Conservation (phyloP, 2,329 filamentous ascomycete genomes). For the Elsinoe necatrix region DNA sequence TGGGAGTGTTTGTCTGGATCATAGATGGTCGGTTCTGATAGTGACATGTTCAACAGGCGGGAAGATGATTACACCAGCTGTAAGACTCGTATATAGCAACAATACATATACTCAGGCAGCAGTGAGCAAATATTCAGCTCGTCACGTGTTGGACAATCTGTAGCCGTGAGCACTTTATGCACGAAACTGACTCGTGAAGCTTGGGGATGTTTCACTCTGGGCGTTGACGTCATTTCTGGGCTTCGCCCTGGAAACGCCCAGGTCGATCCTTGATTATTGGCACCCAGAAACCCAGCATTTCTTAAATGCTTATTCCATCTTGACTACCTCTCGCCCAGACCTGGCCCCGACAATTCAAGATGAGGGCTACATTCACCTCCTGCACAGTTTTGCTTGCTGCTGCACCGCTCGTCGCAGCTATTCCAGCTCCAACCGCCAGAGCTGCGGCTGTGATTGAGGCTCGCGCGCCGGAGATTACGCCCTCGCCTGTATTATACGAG, state of each 20-base stretch:
- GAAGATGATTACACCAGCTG: too few relatives aligned
- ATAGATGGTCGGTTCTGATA: neutral
- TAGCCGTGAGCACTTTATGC: neutral
- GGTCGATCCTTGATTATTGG: conserved; percentile 11
- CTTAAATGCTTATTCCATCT: conserved; percentile 1
- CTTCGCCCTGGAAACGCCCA: conserved; percentile 4
- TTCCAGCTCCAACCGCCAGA: conserved; percentile 19
- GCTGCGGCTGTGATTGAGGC: conserved; percentile 18
- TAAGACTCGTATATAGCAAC: too few relatives aligned
- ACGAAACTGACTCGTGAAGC: neutral
- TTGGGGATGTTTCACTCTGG: neutral
- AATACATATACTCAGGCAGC: neutral
- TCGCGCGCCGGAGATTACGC: conserved; percentile 41
- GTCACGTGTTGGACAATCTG: neutral
- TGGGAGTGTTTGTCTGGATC: conserved; percentile 32
- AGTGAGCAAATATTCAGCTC: neutral
- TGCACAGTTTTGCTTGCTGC: conserved; percentile 22
- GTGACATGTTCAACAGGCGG: neutral
- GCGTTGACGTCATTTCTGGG: neutral
- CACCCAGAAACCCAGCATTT: neutral
- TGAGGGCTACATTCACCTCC: neutral
- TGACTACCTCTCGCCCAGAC: conserved; percentile 10
- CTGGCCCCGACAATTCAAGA: neutral
- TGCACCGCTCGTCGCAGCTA: conserved; percentile 24
- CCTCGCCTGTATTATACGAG: conserved; percentile 36